Evolutionary conservation across 1,284 basidiomycete species (phyloP).

Genomic region (Cryptococcus sp.): DNA sequence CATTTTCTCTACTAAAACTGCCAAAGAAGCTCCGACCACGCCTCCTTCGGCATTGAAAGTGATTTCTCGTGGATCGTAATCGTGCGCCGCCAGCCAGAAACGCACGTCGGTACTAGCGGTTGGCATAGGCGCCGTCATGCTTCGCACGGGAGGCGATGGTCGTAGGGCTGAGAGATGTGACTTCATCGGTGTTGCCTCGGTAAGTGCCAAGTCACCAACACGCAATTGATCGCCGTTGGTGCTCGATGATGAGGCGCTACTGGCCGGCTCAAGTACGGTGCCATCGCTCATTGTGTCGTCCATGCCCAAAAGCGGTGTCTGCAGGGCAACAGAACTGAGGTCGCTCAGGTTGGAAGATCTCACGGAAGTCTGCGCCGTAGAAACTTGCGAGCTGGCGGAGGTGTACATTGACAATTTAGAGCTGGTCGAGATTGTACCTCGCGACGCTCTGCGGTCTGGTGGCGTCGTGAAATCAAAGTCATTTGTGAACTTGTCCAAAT

Average conservation of each 20-base stretch:
- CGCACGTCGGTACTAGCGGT: conserved; percentile 32
- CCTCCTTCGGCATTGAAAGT: conserved; percentile 86
- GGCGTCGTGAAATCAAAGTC: conserved; percentile 20
- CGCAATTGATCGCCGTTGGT: too few relatives aligned
- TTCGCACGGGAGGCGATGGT: conserved; percentile 17
- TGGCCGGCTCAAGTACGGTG: too few relatives aligned
- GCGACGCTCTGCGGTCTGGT: conserved; percentile 3
- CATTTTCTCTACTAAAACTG: conserved; percentile 89
- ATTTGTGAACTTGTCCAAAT: conserved; percentile 43
- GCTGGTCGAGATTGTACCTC: conserved; percentile 8
- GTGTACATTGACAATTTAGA: conserved; percentile 15
- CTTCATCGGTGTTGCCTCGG: too few relatives aligned
- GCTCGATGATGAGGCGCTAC: neutral
- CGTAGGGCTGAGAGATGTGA: conserved; percentile 5
- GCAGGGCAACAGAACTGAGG: too few relatives aligned
- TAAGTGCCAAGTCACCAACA: too few relatives aligned
- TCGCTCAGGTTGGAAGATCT: neutral
- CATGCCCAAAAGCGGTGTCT: too few relatives aligned
- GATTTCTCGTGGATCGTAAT: conserved; percentile 70
- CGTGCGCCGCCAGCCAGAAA: conserved; percentile 51
- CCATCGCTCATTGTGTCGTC: too few relatives aligned
- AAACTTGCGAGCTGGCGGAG: conserved; percentile 14
- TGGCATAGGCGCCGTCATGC: conserved; percentile 22
- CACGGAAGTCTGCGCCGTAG: conserved; percentile 6
- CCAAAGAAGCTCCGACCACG: conserved; percentile 86